phyloP scores from a whole-genome alignment of 2,329 filamentous ascomycete genomes.

The Diaporthe ampelina region DNA sequence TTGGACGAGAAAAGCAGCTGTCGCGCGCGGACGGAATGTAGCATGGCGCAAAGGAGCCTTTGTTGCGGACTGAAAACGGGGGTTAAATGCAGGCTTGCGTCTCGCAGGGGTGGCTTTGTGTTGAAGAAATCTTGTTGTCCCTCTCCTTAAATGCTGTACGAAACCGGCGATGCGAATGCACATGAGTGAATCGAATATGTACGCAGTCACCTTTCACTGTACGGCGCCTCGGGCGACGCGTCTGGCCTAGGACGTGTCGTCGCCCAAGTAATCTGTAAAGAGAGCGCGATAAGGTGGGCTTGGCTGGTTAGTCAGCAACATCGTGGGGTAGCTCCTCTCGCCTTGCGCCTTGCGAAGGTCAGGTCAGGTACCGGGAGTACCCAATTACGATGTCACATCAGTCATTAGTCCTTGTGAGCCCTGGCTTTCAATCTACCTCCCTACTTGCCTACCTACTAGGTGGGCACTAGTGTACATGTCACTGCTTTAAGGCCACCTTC shows the following conservation, averaged over 20 bases:
- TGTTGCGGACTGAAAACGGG: slow-evolving; percentile 30
- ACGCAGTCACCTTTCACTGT: slow-evolving; percentile 14
- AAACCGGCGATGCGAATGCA: slow-evolving; percentile 27
- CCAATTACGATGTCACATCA: not conserved
- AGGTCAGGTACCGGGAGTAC: not conserved
- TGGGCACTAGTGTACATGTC: too few relatives aligned
- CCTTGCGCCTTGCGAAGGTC: too few relatives aligned
- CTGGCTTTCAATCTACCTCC: too few relatives aligned
- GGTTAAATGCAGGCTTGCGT: slow-evolving; percentile 3
- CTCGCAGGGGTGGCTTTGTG: slow-evolving; percentile 17
- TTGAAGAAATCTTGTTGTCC: slow-evolving; percentile 11
- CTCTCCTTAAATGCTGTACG: slow-evolving; percentile 6
- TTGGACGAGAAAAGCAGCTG: slow-evolving; percentile 29
- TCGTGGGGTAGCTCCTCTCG: slow-evolving; percentile 7
- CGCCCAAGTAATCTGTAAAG: slow-evolving; percentile 5
- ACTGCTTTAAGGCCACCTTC: not conserved
- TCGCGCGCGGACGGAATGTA: slow-evolving; percentile 20
- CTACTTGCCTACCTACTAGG: too few relatives aligned
- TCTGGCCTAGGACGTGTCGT: slow-evolving; percentile 33
- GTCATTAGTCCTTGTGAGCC: not conserved
- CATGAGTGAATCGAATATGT: not conserved
- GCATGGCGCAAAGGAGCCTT: slow-evolving; percentile 35
- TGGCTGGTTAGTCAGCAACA: slow-evolving; percentile 10
- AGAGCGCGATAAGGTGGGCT: not conserved
- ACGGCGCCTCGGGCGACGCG: slow-evolving; percentile 22